These are phyloP conservation scores for Bruguiera parviflora DNA, from an alignment of 345 rosid genomes.

Conservation along the genomic window DNA sequence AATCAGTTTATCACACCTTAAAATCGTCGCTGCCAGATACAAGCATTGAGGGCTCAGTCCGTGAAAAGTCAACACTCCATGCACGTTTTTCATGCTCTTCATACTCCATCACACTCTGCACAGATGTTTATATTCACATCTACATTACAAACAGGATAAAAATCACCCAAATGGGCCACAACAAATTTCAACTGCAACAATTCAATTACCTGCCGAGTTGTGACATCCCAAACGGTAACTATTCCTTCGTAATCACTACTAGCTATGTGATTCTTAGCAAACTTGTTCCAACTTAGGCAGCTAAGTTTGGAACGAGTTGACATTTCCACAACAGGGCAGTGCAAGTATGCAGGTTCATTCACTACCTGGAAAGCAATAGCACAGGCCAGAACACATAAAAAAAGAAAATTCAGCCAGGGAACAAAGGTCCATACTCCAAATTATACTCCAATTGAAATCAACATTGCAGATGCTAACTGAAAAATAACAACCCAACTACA, in stretches of 20 bases:
- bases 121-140: slow-evolving; percentile 1
- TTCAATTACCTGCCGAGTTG: slow-evolving; percentile 70
- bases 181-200: slow-evolving; percentile 8
- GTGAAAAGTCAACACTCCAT: slow-evolving; percentile 98
- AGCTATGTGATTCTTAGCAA: slow-evolving; percentile 83
- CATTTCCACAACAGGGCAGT: slow-evolving; percentile 94
- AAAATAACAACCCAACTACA: no score
- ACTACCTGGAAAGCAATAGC: slow-evolving; percentile 58
- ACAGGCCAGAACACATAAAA: neutral
- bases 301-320: slow-evolving; percentile 94
- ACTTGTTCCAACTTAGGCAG: slow-evolving; percentile 98
- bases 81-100: slow-evolving; percentile 99
- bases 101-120: slow-evolving; percentile 91
- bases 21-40: slow-evolving; percentile 99
- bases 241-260: slow-evolving; percentile 99
- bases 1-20: slow-evolving; percentile 49
- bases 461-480: no score
- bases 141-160: slow-evolving; percentile 8
- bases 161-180: neutral
- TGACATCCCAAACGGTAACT: slow-evolving; percentile 98
- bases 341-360: slow-evolving; percentile 67
- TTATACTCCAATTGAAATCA: neutral
- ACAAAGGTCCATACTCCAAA: neutral
- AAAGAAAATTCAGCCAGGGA: neutral
- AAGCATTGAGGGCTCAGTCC: slow-evolving; percentile 89